Evolutionary conservation across 2,329 filamentous ascomycete species (phyloP).

Genomic region (Leptographium galeiforme): DNA sequence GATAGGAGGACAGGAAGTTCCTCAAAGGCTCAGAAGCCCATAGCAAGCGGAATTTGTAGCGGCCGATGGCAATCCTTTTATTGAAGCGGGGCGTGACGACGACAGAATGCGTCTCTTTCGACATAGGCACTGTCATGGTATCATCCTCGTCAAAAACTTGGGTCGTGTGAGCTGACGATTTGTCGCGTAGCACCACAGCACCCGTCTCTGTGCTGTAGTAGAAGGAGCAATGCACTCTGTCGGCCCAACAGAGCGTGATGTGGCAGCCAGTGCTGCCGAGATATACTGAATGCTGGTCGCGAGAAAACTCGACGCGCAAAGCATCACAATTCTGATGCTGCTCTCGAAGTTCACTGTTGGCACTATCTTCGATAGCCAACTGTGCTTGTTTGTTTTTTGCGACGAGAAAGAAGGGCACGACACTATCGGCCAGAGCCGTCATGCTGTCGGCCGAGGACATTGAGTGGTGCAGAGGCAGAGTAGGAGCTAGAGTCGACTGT

Average conservation of each 20-base stretch:
- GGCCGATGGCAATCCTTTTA: conserved; percentile 13
- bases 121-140: conserved; percentile 13
- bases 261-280: conserved; percentile 11
- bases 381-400: background rate
- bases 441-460: background rate
- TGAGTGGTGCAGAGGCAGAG: background rate
- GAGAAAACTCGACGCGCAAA: conserved; percentile 6
- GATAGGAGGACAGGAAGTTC: conserved; percentile 1
- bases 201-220: conserved; percentile 12
- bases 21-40: conserved; percentile 14
- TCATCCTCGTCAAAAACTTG: conserved; percentile 11
- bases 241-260: conserved; percentile 13
- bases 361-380: background rate
- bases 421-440: background rate
- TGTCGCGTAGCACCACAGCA: conserved; percentile 15
- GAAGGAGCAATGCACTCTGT: conserved; percentile 14
- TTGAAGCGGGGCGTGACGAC: conserved; percentile 16
- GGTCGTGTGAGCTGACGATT: conserved; percentile 11
- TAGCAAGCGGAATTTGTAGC: conserved; percentile 15
- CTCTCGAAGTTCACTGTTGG: background rate
- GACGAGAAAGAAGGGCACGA: background rate
- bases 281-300: conserved; percentile 5
- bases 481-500: too few species aligned
- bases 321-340: background rate
- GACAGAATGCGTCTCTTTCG: conserved; percentile 10